Evolutionary conservation across 768 basidiomycete species (phyloP).

Genomic region (Pisolithus tinctorius): DNA sequence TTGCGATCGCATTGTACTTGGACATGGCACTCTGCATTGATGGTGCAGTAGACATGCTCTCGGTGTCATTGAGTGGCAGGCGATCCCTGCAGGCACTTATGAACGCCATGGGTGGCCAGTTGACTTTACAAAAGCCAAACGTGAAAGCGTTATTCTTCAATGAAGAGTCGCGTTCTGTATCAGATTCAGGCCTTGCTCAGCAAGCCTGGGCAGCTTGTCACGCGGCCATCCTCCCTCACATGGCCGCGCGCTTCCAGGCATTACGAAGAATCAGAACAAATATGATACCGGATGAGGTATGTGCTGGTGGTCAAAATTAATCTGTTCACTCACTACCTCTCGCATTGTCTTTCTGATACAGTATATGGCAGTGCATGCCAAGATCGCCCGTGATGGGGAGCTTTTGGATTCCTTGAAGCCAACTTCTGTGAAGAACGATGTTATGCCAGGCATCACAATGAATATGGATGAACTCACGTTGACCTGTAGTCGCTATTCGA

Average conservation of each 20-base stretch:
- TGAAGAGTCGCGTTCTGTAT: slow-evolving; percentile 13
- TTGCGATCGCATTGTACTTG: slow-evolving; percentile 32
- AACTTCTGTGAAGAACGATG: too few species aligned
- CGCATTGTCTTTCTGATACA: slow-evolving; percentile 12
- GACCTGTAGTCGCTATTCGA: too few species aligned
- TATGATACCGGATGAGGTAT: slow-evolving; percentile 23
- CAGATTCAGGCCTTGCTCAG: neutral
- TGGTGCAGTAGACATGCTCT: slow-evolving; percentile 37
- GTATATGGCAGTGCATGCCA: slow-evolving; percentile 42
- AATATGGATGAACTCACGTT: too few species aligned
- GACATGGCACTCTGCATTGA: slow-evolving; percentile 32
- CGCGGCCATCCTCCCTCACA: slow-evolving; percentile 22
- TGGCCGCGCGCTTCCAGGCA: slow-evolving; percentile 7
- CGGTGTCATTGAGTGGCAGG: slow-evolving; percentile 20
- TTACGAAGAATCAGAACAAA: neutral
- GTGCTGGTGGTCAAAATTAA: neutral
- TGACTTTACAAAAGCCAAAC: slow-evolving; percentile 16
- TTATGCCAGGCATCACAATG: too few species aligned
- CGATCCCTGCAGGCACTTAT: slow-evolving; percentile 30
- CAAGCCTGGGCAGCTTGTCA: slow-evolving; percentile 17
- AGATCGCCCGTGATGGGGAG: too few species aligned
- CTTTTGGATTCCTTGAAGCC: too few species aligned
- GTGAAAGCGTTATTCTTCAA: slow-evolving; percentile 27
- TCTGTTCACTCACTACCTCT: neutral
- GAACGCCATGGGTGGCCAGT: neutral